These are phyloP conservation scores for Trichoderma sp. DNA, from an alignment of 2,329 filamentous ascomycete genomes.

Conservation along the genomic window DNA sequence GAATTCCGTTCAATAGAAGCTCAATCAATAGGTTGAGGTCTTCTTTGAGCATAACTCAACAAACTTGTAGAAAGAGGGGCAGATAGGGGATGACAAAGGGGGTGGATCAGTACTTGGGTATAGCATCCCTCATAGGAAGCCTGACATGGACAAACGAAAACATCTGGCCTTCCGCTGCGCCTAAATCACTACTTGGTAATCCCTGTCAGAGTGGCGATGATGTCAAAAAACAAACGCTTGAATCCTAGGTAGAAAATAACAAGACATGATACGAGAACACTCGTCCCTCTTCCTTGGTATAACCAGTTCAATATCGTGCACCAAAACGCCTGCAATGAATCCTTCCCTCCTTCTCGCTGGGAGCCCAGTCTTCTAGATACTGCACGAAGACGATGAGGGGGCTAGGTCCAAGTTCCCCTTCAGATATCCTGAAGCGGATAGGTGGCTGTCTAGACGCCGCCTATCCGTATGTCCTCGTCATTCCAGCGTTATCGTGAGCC, in stretches of 20 bases:
- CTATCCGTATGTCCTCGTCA: neutral
- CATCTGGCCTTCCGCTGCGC: neutral
- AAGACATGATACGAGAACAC: conserved; percentile 16
- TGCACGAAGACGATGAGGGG: neutral
- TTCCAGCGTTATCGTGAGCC: neutral
- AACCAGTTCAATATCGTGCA: conserved; percentile 34
- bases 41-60: neutral
- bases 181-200: neutral
- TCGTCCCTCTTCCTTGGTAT: conserved; percentile 29
- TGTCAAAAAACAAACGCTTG: conserved; percentile 2
- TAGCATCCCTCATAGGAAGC: neutral
- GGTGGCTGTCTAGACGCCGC: neutral
- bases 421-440: neutral
- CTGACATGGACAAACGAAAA: neutral
- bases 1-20: neutral
- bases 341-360: neutral
- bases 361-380: neutral
- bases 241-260: conserved; percentile 22
- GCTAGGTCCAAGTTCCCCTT: neutral
- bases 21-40: neutral
- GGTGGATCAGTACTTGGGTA: neutral
- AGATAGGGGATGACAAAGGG: neutral
- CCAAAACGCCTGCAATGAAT: conserved; percentile 33
- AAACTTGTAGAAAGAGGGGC: neutral
- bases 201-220: neutral